Conservation (phyloP, 1,139 yeast species). For the Candida pseudoviswanathii region DNA sequence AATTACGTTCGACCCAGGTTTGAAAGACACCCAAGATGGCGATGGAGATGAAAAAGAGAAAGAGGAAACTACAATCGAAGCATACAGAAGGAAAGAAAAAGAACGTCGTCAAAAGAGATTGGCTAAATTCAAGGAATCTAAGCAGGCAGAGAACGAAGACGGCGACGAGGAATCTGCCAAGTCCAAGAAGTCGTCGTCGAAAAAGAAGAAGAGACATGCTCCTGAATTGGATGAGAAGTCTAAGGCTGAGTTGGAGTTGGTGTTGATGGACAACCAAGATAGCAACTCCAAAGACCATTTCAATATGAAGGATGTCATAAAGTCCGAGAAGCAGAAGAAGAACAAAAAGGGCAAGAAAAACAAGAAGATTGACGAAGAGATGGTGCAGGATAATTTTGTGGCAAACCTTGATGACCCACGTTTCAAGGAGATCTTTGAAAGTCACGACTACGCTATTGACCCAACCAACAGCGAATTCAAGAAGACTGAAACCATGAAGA, state of each 20-base stretch:
- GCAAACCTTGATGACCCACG: conserved; percentile 80
- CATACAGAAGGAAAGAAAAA: conserved; percentile 84
- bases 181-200: conserved; percentile 21
- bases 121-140: conserved; percentile 65
- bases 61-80: conserved; percentile 80
- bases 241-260: conserved; percentile 73
- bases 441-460: conserved; percentile 89
- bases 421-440: conserved; percentile 83
- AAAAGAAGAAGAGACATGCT: conserved; percentile 15
- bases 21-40: conserved; percentile 48
- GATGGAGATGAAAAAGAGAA: conserved; percentile 33
- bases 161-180: conserved; percentile 24
- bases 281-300: conserved; percentile 60
- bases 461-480: conserved; percentile 88
- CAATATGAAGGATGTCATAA: conserved; percentile 75
- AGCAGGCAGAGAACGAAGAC: conserved; percentile 44
- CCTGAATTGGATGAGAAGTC: conserved; percentile 41
- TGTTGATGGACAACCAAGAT: conserved; percentile 68
- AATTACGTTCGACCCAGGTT: conserved; percentile 91
- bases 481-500: conserved; percentile 84
- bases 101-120: conserved; percentile 86
- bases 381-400: conserved; percentile 63
- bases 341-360: conserved; percentile 41
- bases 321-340: conserved; percentile 70
- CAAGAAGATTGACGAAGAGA: conserved; percentile 43